Conservation (phyloP, 2,329 filamentous ascomycete species). For the Stenocarpella maydis region DNA sequence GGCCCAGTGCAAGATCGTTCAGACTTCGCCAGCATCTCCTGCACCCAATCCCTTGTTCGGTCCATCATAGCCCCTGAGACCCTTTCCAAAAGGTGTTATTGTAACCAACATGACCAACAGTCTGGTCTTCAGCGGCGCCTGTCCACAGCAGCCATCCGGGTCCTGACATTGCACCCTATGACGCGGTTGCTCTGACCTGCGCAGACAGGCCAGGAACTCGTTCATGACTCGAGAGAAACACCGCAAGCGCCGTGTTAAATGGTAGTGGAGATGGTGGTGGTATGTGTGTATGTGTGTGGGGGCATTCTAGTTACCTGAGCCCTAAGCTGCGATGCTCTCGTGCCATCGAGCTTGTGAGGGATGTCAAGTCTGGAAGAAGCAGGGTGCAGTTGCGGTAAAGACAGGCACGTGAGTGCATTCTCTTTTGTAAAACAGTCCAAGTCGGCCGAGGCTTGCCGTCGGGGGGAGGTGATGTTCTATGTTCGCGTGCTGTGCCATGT, state of each 20-base stretch:
- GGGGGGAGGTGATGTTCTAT: neutral
- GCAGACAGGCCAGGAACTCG: neutral
- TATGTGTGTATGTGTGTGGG: neutral
- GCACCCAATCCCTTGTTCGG: too few species aligned
- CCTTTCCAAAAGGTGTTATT: neutral
- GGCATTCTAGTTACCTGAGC: neutral
- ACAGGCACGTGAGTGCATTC: conserved; percentile 27
- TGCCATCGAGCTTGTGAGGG: neutral
- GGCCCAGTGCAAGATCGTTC: neutral
- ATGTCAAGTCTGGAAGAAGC: neutral
- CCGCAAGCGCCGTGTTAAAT: neutral
- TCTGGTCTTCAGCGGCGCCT: neutral
- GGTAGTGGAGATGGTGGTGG: neutral
- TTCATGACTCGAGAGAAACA: neutral
- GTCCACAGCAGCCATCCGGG: too few species aligned
- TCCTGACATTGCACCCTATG: too few species aligned
- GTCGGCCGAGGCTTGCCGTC: neutral
- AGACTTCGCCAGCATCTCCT: neutral
- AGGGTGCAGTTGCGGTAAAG: conserved; percentile 2
- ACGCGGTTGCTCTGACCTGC: neutral
- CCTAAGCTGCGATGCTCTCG: neutral
- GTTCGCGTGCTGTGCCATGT: conserved; percentile 23
- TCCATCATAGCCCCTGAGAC: neutral
- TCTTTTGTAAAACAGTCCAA: neutral
- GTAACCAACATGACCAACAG: neutral